phyloP scores from a whole-genome alignment of 2,329 filamentous ascomycete genomes.

The Pyrenochaeta sp. region DNA sequence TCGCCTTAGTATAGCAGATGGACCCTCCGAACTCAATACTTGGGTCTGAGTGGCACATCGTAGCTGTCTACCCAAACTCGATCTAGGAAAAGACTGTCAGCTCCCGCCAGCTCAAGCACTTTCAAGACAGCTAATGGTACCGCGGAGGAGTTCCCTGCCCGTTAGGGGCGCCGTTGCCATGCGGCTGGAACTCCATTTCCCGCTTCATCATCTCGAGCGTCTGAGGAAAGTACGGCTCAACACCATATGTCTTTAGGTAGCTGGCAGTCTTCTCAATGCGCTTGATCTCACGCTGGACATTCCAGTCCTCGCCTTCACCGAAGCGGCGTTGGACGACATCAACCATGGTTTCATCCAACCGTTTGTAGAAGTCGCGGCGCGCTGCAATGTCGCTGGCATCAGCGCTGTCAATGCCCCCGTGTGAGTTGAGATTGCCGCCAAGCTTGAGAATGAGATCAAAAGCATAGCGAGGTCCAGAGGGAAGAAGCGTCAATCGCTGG shows the following conservation, averaged over 20 bases:
- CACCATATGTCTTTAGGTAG: slow-evolving; percentile 61
- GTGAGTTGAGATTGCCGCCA: slow-evolving; percentile 64
- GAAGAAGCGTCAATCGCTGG: slow-evolving; percentile 58
- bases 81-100: slow-evolving; percentile 16
- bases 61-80: neutral
- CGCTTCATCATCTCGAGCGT: slow-evolving; percentile 61
- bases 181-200: slow-evolving; percentile 47
- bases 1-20: neutral
- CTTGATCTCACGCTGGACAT: slow-evolving; percentile 62
- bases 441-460: slow-evolving; percentile 65
- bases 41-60: neutral
- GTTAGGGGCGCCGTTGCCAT: slow-evolving; percentile 31
- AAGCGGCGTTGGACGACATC: slow-evolving; percentile 62
- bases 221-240: slow-evolving; percentile 63
- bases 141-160: slow-evolving; percentile 44
- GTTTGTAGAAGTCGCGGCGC: slow-evolving; percentile 59
- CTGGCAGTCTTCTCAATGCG: slow-evolving; percentile 64
- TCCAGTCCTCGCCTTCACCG: slow-evolving; percentile 62
- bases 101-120: slow-evolving; percentile 21
- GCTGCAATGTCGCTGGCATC: slow-evolving; percentile 59
- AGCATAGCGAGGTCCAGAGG: slow-evolving; percentile 58
- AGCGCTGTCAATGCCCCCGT: slow-evolving; percentile 60
- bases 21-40: neutral
- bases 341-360: slow-evolving; percentile 61
- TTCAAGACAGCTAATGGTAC: slow-evolving; percentile 39